phyloP scores from a whole-genome alignment of 177 flowering plant genomes.

The Vitis hybrid region DNA sequence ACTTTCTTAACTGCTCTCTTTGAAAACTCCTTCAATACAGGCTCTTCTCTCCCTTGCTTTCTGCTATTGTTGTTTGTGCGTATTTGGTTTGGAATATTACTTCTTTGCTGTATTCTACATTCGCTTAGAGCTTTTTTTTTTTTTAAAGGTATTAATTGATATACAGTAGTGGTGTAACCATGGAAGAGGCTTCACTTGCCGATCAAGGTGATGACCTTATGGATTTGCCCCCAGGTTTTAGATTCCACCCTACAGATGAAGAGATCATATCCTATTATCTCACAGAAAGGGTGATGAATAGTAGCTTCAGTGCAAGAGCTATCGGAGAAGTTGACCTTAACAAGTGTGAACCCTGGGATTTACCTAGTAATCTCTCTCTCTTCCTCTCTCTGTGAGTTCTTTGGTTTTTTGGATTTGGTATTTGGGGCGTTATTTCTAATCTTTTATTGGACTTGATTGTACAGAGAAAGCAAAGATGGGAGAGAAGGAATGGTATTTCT shows the following conservation, averaged over 20 bases:
- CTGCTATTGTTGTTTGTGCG: too few relatives aligned
- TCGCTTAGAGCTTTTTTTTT: neutral
- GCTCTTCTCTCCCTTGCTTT: neutral
- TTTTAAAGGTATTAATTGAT: too few relatives aligned
- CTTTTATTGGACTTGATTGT: neutral
- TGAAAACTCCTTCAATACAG: neutral
- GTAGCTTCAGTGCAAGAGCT: conserved; percentile 25
- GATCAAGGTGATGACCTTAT: conserved; percentile 17
- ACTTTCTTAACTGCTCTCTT: conserved; percentile 26
- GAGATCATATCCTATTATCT: conserved; percentile 36
- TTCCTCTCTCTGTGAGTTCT: neutral
- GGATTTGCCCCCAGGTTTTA: conserved; percentile 40
- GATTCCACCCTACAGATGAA: conserved; percentile 43
- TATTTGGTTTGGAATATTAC: neutral
- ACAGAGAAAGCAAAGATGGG: conserved; percentile 42
- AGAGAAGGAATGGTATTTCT: conserved; percentile 40
- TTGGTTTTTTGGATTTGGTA: neutral
- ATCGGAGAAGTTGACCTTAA: conserved; percentile 39
- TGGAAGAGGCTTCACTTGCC: conserved; percentile 19
- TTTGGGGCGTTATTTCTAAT: neutral
- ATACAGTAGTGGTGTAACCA: neutral
- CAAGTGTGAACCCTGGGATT: conserved; percentile 44
- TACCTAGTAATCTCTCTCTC: conserved; percentile 25
- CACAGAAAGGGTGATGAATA: conserved; percentile 22
- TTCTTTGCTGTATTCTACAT: neutral